Evolutionary conservation across 495 filamentous ascomycete species (phyloP).

Genomic region (Rhypophila decipiens): DNA sequence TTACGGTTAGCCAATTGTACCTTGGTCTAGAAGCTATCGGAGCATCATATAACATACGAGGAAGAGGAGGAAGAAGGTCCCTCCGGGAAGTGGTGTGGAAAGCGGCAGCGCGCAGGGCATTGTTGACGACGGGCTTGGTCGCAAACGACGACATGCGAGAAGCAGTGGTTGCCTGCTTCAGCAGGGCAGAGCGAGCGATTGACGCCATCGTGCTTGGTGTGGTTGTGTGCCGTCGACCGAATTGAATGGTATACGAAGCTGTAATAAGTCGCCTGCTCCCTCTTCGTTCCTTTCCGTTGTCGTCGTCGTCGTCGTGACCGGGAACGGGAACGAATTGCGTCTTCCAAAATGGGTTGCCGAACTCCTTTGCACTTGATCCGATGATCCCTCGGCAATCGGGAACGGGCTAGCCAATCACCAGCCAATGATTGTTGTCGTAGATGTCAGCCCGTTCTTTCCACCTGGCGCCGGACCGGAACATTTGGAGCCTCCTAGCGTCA

Average conservation of each 20-base stretch:
- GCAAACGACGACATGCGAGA: conserved; percentile 20
- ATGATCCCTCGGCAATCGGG: conserved; percentile 29
- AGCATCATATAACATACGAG: conserved; percentile 13
- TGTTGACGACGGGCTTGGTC: conserved; percentile 24
- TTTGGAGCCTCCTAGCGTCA: background rate
- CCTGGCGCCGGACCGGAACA: background rate
- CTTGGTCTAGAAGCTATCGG: conserved; percentile 4
- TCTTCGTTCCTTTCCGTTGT: background rate
- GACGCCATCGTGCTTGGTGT: conserved; percentile 42
- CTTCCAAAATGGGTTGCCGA: conserved; percentile 18
- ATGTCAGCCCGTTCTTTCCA: conserved; percentile 19
- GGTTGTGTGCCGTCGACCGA: background rate
- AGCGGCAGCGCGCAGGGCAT: conserved; percentile 44
- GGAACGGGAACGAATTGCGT: background rate
- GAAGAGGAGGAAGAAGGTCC: conserved; percentile 52
- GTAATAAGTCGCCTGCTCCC: background rate
- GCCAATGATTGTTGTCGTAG: conserved; percentile 19
- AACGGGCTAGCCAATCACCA: conserved; percentile 6
- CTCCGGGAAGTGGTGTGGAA: conserved; percentile 68
- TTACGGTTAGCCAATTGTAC: conserved; percentile 6
- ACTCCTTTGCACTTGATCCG: background rate
- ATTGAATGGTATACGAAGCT: conserved; percentile 21
- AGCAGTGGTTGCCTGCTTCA: conserved; percentile 41
- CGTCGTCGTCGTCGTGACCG: conserved; percentile 6
- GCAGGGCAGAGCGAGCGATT: conserved; percentile 46